Evolutionary conservation across 2,329 filamentous ascomycete genomes (phyloP).

Genomic region (Fusarium odoratissimum): DNA sequence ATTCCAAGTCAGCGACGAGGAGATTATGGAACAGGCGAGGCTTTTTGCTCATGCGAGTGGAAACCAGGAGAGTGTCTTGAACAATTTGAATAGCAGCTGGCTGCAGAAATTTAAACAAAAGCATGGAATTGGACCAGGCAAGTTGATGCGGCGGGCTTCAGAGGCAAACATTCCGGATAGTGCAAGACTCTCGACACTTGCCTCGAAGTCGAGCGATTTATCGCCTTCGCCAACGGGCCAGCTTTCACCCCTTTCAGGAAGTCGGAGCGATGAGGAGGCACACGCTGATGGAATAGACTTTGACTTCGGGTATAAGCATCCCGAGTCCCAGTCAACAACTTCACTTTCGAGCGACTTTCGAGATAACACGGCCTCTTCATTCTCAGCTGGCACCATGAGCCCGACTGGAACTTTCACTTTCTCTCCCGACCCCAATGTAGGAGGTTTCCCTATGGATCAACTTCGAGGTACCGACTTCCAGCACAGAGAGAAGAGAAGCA

Average conservation of each 20-base stretch:
- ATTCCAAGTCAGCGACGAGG: conserved; percentile 77
- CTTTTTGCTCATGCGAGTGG: conserved; percentile 80
- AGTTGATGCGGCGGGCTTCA: conserved; percentile 67
- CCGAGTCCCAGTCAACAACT: conserved; percentile 51
- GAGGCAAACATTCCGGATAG: conserved; percentile 79
- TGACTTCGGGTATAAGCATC: conserved; percentile 49
- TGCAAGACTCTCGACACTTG: conserved; percentile 65
- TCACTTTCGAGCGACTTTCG: conserved; percentile 49
- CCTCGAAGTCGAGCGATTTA: conserved; percentile 50
- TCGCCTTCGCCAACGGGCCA: conserved; percentile 79
- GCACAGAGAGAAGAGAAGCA: conserved; percentile 77
- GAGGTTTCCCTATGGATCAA: conserved; percentile 67
- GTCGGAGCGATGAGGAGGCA: conserved; percentile 75
- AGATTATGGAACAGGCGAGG: conserved; percentile 84
- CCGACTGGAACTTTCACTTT: conserved; percentile 81
- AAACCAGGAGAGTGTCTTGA: conserved; percentile 76
- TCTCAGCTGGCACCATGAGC: conserved; percentile 78
- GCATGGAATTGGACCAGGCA: conserved; percentile 68
- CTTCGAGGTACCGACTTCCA: conserved; percentile 66
- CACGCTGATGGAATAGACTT: conserved; percentile 57
- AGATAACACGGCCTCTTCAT: conserved; percentile 64
- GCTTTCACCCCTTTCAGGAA: conserved; percentile 75
- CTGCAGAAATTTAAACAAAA: conserved; percentile 96
- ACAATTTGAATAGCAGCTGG: conserved; percentile 80
- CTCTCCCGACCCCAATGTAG: conserved; percentile 77